phyloP scores from a whole-genome alignment of 768 basidiomycete genomes.

The Leccinum truebloodii region DNA sequence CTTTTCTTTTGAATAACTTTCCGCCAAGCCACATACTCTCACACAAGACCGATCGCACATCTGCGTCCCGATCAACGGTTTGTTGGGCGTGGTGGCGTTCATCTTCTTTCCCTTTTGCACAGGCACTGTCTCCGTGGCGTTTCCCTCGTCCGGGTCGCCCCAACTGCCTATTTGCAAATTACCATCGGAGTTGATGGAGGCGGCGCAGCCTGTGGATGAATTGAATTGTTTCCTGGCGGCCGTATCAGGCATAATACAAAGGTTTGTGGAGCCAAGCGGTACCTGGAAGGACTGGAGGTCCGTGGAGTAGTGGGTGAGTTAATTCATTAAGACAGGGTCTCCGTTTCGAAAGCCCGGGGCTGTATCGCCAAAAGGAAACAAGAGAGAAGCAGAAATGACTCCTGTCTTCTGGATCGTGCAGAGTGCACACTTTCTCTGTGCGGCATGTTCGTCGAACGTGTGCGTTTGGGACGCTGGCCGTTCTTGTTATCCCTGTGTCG shows the following conservation, averaged over 20 bases:
- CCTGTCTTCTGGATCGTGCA: slow-evolving; percentile 1
- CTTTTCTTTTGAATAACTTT: slow-evolving; percentile 6
- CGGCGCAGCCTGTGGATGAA: slow-evolving; percentile 18
- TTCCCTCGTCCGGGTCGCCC: slow-evolving; percentile 19
- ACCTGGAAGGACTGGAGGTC: slow-evolving; percentile 16
- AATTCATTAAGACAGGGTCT: slow-evolving; percentile 23
- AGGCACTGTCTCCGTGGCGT: slow-evolving; percentile 27
- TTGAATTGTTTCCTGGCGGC: slow-evolving; percentile 11
- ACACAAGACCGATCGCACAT: slow-evolving; percentile 20
- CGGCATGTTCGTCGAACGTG: slow-evolving; percentile 23
- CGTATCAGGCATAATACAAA: slow-evolving; percentile 7
- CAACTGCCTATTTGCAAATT: slow-evolving; percentile 26
- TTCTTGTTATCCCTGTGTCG: slow-evolving; percentile 14
- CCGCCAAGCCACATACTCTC: background rate
- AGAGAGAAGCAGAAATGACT: background rate
- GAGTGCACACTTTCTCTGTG: slow-evolving; percentile 3
- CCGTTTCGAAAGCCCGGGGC: slow-evolving; percentile 7
- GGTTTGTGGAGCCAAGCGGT: slow-evolving; percentile 18
- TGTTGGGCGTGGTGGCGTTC: slow-evolving; percentile 24
- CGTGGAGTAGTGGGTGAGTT: slow-evolving; percentile 17
- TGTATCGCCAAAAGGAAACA: background rate
- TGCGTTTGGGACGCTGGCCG: slow-evolving; percentile 1
- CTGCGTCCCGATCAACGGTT: slow-evolving; percentile 27
- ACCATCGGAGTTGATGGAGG: slow-evolving; percentile 18
- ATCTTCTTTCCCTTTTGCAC: background rate